Conservation (phyloP, 1,139 yeast species). For the Geotrichum europaeum region DNA sequence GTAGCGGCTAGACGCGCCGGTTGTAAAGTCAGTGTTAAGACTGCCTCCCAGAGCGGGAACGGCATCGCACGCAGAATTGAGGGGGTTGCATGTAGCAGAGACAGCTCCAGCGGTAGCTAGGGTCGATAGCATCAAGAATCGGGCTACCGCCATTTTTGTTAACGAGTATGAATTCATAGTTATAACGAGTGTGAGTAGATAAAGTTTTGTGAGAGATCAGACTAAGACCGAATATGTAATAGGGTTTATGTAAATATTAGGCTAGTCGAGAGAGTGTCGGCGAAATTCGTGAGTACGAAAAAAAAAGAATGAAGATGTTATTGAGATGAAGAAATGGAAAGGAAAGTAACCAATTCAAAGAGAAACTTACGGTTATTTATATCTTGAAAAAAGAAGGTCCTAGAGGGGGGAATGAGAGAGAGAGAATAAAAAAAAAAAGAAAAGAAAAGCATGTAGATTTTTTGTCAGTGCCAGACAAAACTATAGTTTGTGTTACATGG, state of each 20-base stretch:
- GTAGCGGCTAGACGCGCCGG: slow-evolving; percentile 19
- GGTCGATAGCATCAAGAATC: neutral
- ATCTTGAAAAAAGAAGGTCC: neutral
- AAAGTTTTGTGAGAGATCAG: neutral
- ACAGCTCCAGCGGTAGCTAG: neutral
- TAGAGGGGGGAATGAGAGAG: too few relatives aligned
- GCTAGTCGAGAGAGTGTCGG: neutral
- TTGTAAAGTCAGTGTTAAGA: slow-evolving; percentile 19
- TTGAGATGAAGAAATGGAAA: neutral
- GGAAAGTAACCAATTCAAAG: neutral
- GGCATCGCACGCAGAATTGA: slow-evolving; percentile 13
- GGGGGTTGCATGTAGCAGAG: slow-evolving; percentile 22
- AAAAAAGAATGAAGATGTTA: neutral
- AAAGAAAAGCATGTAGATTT: neutral
- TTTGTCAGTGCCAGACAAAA: neutral
- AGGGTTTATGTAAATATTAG: too few relatives aligned
- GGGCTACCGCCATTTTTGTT: neutral
- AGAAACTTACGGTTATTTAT: neutral
- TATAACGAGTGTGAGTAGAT: neutral
- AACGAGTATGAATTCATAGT: neutral
- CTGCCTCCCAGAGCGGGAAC: slow-evolving; percentile 20
- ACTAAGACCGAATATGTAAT: neutral
- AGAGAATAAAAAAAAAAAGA: neutral
- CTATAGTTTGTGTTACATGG: too few relatives aligned
- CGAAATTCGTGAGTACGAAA: neutral